A percentile compares a stretch with the other conserved stretches of the same genome.
Conservation (phyloP, 441 rosid genomes). For the Gossypium trilobum region DNA sequence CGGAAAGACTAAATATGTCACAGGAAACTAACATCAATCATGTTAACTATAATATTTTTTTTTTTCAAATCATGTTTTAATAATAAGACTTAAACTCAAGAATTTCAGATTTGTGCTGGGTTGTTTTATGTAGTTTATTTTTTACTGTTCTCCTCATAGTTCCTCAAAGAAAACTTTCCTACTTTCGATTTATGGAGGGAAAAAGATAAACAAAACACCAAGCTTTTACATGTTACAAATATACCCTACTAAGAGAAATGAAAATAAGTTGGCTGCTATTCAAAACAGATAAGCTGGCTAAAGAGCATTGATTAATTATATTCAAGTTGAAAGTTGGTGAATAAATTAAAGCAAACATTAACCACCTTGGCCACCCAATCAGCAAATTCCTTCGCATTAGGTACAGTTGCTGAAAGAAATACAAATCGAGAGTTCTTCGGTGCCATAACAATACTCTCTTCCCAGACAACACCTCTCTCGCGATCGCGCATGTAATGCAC, state of each 20-base stretch:
- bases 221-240: neutral
- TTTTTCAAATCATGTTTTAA: neutral
- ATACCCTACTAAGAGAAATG: neutral
- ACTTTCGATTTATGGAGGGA: neutral
- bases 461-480: conserved; percentile 99
- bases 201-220: neutral
- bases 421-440: conserved; percentile 87
- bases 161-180: neutral
- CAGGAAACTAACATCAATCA: neutral
- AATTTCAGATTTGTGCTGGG: neutral
- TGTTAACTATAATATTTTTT: neutral
- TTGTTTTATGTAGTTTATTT: neutral
- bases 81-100: neutral
- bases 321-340: neutral
- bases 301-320: neutral
- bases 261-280: neutral
- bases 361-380: conserved; percentile 98
- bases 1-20: neutral
- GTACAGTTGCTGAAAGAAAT: conserved; percentile 92
- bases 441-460: conserved; percentile 98
- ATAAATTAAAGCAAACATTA: conserved; percentile 1
- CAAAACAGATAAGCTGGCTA: neutral
- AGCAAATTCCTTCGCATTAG: conserved; percentile 97
- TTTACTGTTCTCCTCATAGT: neutral
- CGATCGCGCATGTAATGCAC: conserved; percentile 98